Percentiles rank a stretch among this genome's conserved stretches.
phyloP scores from a whole-genome alignment of 805 yeast species.

The Starmera caribaea region DNA sequence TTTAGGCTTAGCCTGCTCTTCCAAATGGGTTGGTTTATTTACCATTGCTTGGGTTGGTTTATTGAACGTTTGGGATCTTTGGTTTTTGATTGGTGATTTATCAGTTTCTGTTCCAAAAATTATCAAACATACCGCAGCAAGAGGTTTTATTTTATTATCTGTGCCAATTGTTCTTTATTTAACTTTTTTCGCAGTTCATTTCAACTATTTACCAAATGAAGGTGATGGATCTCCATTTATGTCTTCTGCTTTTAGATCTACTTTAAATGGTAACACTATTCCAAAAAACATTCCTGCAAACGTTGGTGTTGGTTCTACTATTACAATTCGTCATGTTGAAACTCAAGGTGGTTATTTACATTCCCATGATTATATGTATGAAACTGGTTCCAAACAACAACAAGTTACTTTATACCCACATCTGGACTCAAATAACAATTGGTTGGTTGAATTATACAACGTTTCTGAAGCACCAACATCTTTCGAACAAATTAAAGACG shows the following conservation, averaged over 20 bases:
- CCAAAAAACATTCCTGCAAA: conserved; percentile 51
- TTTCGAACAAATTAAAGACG: conserved; percentile 56
- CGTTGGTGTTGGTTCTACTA: conserved; percentile 64
- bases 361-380: conserved; percentile 64
- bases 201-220: conserved; percentile 43
- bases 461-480: conserved; percentile 43
- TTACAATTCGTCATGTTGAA: conserved; percentile 58
- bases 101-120: conserved; percentile 35
- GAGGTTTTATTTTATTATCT: conserved; percentile 46
- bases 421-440: conserved; percentile 62
- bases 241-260: conserved; percentile 62
- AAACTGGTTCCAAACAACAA: conserved; percentile 77
- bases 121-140: conserved; percentile 35
- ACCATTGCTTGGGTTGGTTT: conserved; percentile 73
- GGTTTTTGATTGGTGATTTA: conserved; percentile 70
- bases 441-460: conserved; percentile 63
- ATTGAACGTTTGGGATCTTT: conserved; percentile 48
- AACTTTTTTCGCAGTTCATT: conserved; percentile 53
- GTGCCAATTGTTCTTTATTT: conserved; percentile 50
- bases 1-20: conserved; percentile 63
- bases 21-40: conserved; percentile 82
- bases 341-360: conserved; percentile 78
- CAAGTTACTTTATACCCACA: conserved; percentile 77
- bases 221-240: conserved; percentile 69
- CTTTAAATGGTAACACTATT: conserved; percentile 48